phyloP scores from a whole-genome alignment of 23 red algal genomes.

The Cyanidioschyzon merolae region DNA sequence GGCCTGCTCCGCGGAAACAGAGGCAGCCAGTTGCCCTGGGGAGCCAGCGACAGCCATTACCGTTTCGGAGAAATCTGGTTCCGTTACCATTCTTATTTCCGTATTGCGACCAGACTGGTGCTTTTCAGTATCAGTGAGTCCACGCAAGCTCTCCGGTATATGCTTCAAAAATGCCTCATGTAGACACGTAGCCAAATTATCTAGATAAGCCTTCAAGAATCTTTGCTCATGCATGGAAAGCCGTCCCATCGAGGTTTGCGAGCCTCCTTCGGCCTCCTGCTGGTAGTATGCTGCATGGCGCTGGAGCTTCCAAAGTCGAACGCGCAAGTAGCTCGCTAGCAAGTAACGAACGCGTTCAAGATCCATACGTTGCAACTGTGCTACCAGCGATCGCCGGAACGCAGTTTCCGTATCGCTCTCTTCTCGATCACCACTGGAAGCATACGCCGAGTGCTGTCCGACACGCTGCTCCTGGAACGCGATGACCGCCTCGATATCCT shows the following conservation, averaged over 20 bases:
- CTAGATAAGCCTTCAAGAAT: background rate
- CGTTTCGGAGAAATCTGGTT: background rate
- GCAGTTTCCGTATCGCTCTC: background rate
- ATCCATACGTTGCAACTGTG: background rate
- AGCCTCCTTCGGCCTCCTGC: background rate
- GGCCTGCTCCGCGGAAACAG: background rate
- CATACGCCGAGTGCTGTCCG: background rate
- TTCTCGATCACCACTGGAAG: background rate
- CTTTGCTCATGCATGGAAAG: background rate
- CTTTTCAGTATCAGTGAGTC: background rate
- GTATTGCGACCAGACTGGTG: constrained; percentile 9
- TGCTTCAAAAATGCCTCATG: background rate
- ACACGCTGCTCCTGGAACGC: background rate
- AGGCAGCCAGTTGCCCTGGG: background rate
- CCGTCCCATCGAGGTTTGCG: background rate
- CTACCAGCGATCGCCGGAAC: background rate
- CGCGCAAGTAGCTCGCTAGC: background rate
- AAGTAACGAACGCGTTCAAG: background rate
- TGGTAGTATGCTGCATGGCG: background rate
- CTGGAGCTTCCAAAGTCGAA: constrained; percentile 11
- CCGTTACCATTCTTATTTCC: background rate
- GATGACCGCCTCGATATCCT: background rate
- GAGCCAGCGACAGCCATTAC: background rate
- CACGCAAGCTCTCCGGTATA: background rate
- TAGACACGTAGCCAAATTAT: background rate